Percentiles rank a stretch among this genome's conserved stretches.
Evolutionary conservation across 148 eudicot genomes (phyloP).

Genomic region (Camellia sinensis): DNA sequence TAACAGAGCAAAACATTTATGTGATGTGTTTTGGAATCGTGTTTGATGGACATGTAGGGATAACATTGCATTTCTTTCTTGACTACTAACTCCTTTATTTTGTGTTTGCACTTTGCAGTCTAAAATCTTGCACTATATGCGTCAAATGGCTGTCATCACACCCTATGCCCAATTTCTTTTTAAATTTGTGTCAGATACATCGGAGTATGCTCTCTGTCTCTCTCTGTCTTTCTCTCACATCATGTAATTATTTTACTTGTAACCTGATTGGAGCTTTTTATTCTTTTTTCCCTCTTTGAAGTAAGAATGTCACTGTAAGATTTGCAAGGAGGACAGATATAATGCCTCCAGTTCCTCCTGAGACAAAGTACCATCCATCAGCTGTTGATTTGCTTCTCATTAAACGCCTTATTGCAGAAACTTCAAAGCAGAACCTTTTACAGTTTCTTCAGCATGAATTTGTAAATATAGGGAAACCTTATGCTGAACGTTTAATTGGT

Average conservation of each 20-base stretch:
- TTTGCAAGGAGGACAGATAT: slow-evolving; percentile 96
- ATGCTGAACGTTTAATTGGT: slow-evolving; percentile 96
- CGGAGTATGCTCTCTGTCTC: slow-evolving; percentile 67
- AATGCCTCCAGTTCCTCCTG: slow-evolving; percentile 91
- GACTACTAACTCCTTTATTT: slow-evolving; percentile 11
- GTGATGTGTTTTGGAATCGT: neutral
- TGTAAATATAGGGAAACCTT: slow-evolving; percentile 80
- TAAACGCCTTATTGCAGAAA: slow-evolving; percentile 89
- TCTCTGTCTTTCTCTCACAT: neutral
- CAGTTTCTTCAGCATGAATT: slow-evolving; percentile 98
- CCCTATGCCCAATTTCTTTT: slow-evolving; percentile 96
- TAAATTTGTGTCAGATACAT: slow-evolving; percentile 75
- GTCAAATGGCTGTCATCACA: slow-evolving; percentile 99
- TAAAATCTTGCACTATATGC: slow-evolving; percentile 97
- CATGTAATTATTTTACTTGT: neutral
- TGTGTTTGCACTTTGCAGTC: slow-evolving; percentile 50
- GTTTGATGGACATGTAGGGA: neutral
- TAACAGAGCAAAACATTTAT: neutral
- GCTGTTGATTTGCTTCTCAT: slow-evolving; percentile 98
- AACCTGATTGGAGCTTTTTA: slow-evolving; percentile 7
- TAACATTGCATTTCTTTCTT: neutral
- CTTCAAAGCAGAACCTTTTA: slow-evolving; percentile 73
- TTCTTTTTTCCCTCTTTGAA: slow-evolving; percentile 26
- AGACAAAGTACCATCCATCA: slow-evolving; percentile 97
- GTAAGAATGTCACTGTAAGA: slow-evolving; percentile 81